phyloP scores from a whole-genome alignment of 768 basidiomycete genomes.

The Chalciporus pseudorubinellus region DNA sequence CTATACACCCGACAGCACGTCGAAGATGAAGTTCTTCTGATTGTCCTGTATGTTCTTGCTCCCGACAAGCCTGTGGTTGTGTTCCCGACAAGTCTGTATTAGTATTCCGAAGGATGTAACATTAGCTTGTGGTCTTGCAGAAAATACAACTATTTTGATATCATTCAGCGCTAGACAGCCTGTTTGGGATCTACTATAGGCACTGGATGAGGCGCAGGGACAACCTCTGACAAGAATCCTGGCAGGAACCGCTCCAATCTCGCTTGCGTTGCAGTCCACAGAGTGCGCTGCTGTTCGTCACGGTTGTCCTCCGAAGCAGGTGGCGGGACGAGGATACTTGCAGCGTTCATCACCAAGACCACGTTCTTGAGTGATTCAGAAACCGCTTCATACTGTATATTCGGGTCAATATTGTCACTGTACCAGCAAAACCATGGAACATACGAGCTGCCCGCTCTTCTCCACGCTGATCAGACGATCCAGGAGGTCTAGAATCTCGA shows the following conservation, averaged over 20 bases:
- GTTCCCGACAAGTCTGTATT: too few relatives aligned
- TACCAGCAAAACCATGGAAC: background rate
- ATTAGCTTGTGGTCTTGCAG: background rate
- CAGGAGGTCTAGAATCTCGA: slow-evolving; percentile 83
- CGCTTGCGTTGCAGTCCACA: slow-evolving; percentile 86
- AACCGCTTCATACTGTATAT: slow-evolving; percentile 80
- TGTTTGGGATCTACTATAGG: slow-evolving; percentile 15
- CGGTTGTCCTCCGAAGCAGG: slow-evolving; percentile 43
- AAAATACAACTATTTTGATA: slow-evolving; percentile 2
- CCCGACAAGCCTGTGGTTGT: background rate
- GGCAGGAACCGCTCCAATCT: slow-evolving; percentile 90
- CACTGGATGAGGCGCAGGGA: slow-evolving; percentile 40
- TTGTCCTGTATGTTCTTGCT: background rate
- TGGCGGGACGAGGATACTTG: slow-evolving; percentile 72
- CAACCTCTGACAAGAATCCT: slow-evolving; percentile 76
- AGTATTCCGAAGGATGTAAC: background rate
- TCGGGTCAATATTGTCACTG: slow-evolving; percentile 5
- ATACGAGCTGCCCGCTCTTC: slow-evolving; percentile 80
- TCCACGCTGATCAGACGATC: slow-evolving; percentile 88
- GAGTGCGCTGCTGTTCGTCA: slow-evolving; percentile 57
- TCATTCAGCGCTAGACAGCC: slow-evolving; percentile 9
- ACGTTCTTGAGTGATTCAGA: slow-evolving; percentile 98
- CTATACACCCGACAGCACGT: slow-evolving; percentile 39
- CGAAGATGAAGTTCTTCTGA: slow-evolving; percentile 63
- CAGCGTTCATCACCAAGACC: slow-evolving; percentile 92